Evolutionary conservation across 108 stramenopile species (phyloP).

Genomic region (Skeletonema grethae): DNA sequence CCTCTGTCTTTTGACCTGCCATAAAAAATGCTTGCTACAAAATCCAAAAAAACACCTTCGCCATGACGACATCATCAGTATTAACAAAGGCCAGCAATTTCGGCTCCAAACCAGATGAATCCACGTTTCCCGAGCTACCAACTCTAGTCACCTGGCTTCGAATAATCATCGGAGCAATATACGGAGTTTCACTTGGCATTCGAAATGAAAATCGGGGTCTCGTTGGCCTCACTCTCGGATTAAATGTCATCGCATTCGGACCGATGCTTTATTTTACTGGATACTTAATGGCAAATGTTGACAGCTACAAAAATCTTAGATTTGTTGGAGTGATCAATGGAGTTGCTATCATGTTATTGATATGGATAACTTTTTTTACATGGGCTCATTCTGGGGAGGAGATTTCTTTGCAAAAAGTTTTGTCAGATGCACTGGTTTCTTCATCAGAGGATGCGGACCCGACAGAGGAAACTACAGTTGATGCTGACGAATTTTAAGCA

Average conservation of each 20-base stretch:
- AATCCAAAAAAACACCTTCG: too few species aligned
- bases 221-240: constrained; percentile 48
- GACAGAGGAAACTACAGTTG: neutral
- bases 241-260: constrained; percentile 73
- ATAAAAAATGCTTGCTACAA: too few species aligned
- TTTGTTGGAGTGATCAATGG: constrained; percentile 66
- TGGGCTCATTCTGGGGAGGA: constrained; percentile 51
- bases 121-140: constrained; percentile 72
- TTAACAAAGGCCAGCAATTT: neutral
- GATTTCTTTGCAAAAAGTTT: constrained; percentile 18
- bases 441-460: neutral
- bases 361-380: constrained; percentile 74
- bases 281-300: constrained; percentile 55
- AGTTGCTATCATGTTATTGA: constrained; percentile 59
- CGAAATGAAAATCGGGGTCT: constrained; percentile 31
- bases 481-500: constrained; percentile 22
- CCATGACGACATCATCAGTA: constrained; percentile 5
- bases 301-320: constrained; percentile 55
- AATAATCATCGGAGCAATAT: constrained; percentile 49
- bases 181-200: constrained; percentile 58
- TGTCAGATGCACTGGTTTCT: constrained; percentile 13
- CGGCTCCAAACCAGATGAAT: constrained; percentile 60
- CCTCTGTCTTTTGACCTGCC: too few species aligned
- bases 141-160: constrained; percentile 61
- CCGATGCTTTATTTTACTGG: constrained; percentile 63